Conservation (phyloP, 306 rosid genomes). For the Comarum palustre region DNA sequence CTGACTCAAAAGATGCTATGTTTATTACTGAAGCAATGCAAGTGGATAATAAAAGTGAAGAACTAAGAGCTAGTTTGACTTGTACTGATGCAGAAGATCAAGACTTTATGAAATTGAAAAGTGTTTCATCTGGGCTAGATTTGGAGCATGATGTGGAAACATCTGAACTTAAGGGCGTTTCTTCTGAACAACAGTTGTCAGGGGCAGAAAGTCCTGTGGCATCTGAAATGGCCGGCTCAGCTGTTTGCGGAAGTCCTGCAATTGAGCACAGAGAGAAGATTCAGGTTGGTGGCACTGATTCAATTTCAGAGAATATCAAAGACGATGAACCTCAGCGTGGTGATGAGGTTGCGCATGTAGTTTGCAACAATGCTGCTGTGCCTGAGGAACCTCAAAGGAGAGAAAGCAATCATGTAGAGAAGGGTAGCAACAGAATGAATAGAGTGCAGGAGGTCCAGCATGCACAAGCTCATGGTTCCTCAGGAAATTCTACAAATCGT, state of each 20-base stretch:
- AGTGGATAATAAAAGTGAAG: conserved; percentile 24
- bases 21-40: conserved; percentile 20
- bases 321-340: conserved; percentile 31
- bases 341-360: conserved; percentile 31
- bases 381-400: conserved; percentile 39
- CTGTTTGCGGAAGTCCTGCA: conserved; percentile 25
- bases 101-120: conserved; percentile 21
- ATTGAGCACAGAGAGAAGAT: conserved; percentile 29
- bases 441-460: conserved; percentile 34
- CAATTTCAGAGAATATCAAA: conserved; percentile 20
- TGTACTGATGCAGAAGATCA: conserved; percentile 25
- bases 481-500: conserved; percentile 45
- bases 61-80: background rate
- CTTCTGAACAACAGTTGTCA: conserved; percentile 25
- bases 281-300: conserved; percentile 30
- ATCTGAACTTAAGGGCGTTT: conserved; percentile 29
- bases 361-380: conserved; percentile 26
- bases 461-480: conserved; percentile 33
- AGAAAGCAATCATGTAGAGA: conserved; percentile 36
- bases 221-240: conserved; percentile 15
- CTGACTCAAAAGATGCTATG: conserved; percentile 23
- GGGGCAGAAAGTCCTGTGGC: conserved; percentile 22
- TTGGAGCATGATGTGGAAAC: conserved; percentile 27
- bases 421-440: conserved; percentile 33
- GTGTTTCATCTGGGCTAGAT: conserved; percentile 20